These are phyloP conservation scores for Omphalotus olearius DNA, from an alignment of 1,284 basidiomycete genomes.

Conservation along the genomic window DNA sequence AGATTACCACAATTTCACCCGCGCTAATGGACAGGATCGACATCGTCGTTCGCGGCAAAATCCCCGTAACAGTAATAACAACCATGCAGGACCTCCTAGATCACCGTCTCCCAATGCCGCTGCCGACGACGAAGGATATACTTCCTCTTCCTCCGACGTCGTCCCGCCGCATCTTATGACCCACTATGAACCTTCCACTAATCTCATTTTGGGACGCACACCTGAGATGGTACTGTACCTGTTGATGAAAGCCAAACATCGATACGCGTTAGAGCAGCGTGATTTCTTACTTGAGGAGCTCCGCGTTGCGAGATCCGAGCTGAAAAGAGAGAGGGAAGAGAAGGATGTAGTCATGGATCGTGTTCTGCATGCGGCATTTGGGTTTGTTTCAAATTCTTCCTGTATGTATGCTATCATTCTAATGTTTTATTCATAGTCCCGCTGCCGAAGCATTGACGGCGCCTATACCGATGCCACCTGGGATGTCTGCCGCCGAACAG, in stretches of 20 bases:
- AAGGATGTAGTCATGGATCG: constrained; percentile 56
- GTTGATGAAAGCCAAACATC: constrained; percentile 73
- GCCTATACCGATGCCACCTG: constrained; percentile 19
- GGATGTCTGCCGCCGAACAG: constrained; percentile 7
- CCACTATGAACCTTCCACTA: constrained; percentile 49
- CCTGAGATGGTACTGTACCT: constrained; percentile 66
- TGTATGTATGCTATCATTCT: constrained; percentile 3
- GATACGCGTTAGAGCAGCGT: constrained; percentile 58
- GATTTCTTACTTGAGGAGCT: constrained; percentile 61
- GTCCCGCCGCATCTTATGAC: constrained; percentile 49
- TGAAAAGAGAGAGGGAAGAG: constrained; percentile 42
- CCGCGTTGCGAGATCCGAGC: constrained; percentile 47
- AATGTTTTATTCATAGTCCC: constrained; percentile 14
- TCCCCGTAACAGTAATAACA: background rate
- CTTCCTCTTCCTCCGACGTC: constrained; percentile 31
- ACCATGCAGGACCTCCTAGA: too few relatives aligned
- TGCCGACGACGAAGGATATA: constrained; percentile 30
- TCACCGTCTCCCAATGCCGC: background rate
- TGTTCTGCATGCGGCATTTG: constrained; percentile 45
- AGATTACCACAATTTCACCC: constrained; percentile 13
- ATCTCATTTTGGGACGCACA: constrained; percentile 55
- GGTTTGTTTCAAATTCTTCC: constrained; percentile 33
- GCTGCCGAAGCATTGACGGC: constrained; percentile 24
- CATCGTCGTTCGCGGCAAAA: background rate
- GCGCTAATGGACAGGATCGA: constrained; percentile 1